Evolutionary conservation across 1,284 basidiomycete species (phyloP), one percentile per base, ranked within the genome.

Genomic region (Blastosporella zonata): DNA sequence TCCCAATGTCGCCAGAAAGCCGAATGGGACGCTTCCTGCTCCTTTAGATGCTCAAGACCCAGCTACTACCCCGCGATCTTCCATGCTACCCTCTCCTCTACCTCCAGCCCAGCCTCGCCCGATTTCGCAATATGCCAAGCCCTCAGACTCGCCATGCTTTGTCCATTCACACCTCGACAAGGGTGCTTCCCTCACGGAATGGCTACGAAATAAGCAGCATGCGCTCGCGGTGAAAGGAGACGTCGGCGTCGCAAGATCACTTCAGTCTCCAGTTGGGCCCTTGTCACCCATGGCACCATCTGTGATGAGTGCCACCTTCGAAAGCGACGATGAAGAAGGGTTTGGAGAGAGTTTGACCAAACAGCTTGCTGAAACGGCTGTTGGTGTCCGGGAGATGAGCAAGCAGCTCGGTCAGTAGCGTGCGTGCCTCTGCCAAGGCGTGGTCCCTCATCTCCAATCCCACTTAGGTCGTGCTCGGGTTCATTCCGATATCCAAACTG

Each of bases 341-440:
- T 81, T 79, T 49, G 78, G 79, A 1, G 77, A 78, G 46, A 95
- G 82, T 62, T 70, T 98, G 58, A 98, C 97, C 2, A 87, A 83
- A 60, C 93, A 95, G 63, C 77, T 99, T 13, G 97, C 96, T 6
- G 95, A 96, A 72, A 99, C 96, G 12, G 97, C 96, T 12, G 92
- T 96, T 20, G 90, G 93, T 35, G 96, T 99, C 21, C 81, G 96
- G 43, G 97, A 99, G 70, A 96, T 98, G 92, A 96, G 93, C 82
- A 97, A 97, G 69, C 93, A 97, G 70, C 86, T 99, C 29, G 95
- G 94, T 91, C 59, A 59, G 85, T 79, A n/a, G 36, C 31, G 57
- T 48, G 35, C 50, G 50, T 33, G 49, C 49, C 56, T 41, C 44
- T 43, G 28, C 36, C 28, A 47, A 41, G 29, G 44, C 47, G 55